phyloP scores from a whole-genome alignment of 805 yeast species.

The Candida chilensis region DNA sequence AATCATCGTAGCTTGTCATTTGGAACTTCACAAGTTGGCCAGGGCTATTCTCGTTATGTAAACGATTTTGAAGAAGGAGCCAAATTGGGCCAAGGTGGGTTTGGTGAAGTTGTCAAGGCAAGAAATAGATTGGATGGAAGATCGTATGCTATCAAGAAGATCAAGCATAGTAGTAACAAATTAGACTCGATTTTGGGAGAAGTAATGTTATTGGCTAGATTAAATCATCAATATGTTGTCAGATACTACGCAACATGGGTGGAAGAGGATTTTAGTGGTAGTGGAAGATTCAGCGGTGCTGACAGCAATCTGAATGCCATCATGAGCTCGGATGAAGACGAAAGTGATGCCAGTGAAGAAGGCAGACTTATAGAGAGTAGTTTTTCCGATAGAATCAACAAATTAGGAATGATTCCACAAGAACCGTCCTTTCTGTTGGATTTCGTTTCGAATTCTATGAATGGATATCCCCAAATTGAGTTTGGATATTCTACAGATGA shows the following conservation, averaged over 20 bases:
- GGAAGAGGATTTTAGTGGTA: conserved; percentile 47
- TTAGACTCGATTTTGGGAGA: conserved; percentile 79
- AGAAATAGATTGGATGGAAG: conserved; percentile 90
- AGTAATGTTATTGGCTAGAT: conserved; percentile 82
- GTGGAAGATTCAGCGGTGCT: conserved; percentile 7
- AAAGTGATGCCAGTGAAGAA: conserved; percentile 10
- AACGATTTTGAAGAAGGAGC: conserved; percentile 95
- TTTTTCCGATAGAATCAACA: no score
- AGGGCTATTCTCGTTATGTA: conserved; percentile 60
- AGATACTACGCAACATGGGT: conserved; percentile 97
- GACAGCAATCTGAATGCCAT: conserved; percentile 14
- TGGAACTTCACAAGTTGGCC: no score
- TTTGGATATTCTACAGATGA: conserved; percentile 31
- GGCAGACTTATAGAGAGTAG: no score
- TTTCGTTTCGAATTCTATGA: conserved; percentile 57
- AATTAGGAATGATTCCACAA: no score
- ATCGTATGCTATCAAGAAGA: conserved; percentile 89
- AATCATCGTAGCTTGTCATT: conserved; percentile 22
- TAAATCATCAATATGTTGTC: conserved; percentile 93
- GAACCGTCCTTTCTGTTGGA: no score
- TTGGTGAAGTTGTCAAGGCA: conserved; percentile 97
- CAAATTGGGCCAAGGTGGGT: conserved; percentile 87
- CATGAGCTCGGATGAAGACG: conserved; percentile 16
- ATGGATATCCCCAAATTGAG: conserved; percentile 43
- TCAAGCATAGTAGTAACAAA: conserved; percentile 73